These are phyloP conservation scores for Aspergillus indologenus DNA, from an alignment of 495 filamentous ascomycete species.

Conservation along the genomic window DNA sequence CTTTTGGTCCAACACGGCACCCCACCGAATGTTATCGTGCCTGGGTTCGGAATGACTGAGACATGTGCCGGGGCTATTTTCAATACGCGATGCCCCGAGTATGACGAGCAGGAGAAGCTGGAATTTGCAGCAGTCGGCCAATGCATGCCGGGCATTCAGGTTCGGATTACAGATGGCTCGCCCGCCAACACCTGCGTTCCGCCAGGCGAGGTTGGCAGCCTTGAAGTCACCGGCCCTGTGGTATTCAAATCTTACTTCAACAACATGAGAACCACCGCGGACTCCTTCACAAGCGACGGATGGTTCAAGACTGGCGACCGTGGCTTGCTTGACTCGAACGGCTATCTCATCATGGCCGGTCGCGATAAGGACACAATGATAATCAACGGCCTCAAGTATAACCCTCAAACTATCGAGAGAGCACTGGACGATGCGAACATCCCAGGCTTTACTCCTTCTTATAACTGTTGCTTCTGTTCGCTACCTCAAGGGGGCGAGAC, in stretches of 20 bases:
- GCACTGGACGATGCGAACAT: conserved; percentile 38
- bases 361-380: conserved; percentile 53
- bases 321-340: conserved; percentile 54
- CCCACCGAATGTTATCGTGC: conserved; percentile 35
- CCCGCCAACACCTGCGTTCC: not conserved
- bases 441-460: conserved; percentile 23
- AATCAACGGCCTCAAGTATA: conserved; percentile 50
- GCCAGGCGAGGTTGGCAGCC: conserved; percentile 30
- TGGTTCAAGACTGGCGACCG: conserved; percentile 84
- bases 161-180: conserved; percentile 33
- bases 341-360: conserved; percentile 54
- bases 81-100: conserved; percentile 32
- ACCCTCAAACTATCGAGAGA: conserved; percentile 35
- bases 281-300: conserved; percentile 66
- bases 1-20: conserved; percentile 34
- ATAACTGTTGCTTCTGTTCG: conserved; percentile 27
- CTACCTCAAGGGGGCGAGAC: conserved; percentile 21
- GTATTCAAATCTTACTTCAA: conserved; percentile 77
- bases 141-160: conserved; percentile 38
- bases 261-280: conserved; percentile 57
- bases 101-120: conserved; percentile 24
- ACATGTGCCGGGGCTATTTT: conserved; percentile 50
- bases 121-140: conserved; percentile 40
- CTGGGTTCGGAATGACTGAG: conserved; percentile 59
- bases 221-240: conserved; percentile 49